Evolutionary conservation across 768 basidiomycete species (phyloP).

Genomic region (Boletus patriciae): DNA sequence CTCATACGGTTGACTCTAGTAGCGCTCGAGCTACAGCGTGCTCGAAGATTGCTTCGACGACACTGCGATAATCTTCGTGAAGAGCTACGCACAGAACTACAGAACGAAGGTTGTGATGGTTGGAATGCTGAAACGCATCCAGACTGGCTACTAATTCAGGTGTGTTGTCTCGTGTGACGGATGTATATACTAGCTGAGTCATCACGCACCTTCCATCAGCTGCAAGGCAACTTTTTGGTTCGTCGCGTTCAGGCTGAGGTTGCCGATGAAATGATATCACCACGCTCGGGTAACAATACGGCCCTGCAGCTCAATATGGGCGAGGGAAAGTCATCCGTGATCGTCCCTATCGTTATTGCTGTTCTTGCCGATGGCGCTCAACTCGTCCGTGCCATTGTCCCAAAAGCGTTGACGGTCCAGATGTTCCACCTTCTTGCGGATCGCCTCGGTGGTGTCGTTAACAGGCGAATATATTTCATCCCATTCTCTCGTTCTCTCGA

Average conservation of each 20-base stretch:
- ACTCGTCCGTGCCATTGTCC: constrained; percentile 20
- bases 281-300: constrained; percentile 37
- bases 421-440: constrained; percentile 51
- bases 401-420: constrained; percentile 47
- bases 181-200: too few species aligned
- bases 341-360: constrained; percentile 45
- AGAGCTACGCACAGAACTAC: too few species aligned
- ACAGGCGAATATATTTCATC: constrained; percentile 48
- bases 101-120: too few species aligned
- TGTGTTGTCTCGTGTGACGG: too few species aligned
- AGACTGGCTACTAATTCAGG: too few species aligned
- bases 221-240: constrained; percentile 40
- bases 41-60: too few species aligned
- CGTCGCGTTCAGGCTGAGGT: constrained; percentile 45
- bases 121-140: too few species aligned
- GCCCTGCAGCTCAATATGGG: constrained; percentile 58
- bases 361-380: constrained; percentile 43
- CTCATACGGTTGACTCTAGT: constrained; percentile 32
- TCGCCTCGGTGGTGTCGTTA: constrained; percentile 43
- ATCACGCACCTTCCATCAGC: too few species aligned
- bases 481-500: constrained; percentile 49
- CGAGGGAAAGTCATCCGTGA: constrained; percentile 52
- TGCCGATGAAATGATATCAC: constrained; percentile 39
- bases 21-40: constrained; percentile 13
- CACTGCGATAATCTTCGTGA: too few species aligned